phyloP scores from a whole-genome alignment of 2,329 filamentous ascomycete genomes.

The Aspergillus texensis region DNA sequence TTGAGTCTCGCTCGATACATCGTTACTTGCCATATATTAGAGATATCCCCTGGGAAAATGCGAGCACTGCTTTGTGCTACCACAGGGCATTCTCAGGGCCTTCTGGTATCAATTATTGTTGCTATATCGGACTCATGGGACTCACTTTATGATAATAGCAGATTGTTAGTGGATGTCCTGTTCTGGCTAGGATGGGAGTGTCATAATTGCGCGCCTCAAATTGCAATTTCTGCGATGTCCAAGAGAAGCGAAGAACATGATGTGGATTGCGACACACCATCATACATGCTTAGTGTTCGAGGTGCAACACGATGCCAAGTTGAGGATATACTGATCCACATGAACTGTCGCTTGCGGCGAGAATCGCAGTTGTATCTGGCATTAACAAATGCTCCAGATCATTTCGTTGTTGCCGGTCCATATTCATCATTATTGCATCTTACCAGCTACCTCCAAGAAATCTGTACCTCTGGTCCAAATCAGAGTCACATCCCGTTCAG shows the following conservation, averaged over 20 bases:
- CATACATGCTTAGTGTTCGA: slow-evolving; percentile 23
- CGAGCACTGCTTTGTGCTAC: slow-evolving; percentile 25
- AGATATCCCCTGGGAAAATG: slow-evolving; percentile 34
- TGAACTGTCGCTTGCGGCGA: slow-evolving; percentile 11
- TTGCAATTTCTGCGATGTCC: background rate
- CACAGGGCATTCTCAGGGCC: slow-evolving; percentile 45
- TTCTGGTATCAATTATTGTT: slow-evolving; percentile 40
- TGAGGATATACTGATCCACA: background rate
- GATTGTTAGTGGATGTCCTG: slow-evolving; percentile 32
- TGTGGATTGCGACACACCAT: background rate
- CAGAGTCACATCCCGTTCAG: slow-evolving; percentile 33
- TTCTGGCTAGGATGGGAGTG: slow-evolving; percentile 23
- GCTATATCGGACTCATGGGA: slow-evolving; percentile 38
- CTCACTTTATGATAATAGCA: slow-evolving; percentile 31
- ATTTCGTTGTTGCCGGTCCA: slow-evolving; percentile 22
- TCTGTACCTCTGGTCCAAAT: slow-evolving; percentile 9
- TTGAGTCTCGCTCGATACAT: slow-evolving; percentile 36
- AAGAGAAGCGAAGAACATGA: background rate
- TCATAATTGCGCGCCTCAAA: slow-evolving; percentile 16
- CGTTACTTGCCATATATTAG: slow-evolving; percentile 31
- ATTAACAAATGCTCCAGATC: slow-evolving; percentile 19
- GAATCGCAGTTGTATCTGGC: slow-evolving; percentile 9
- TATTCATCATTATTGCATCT: slow-evolving; percentile 17
- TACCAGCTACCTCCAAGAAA: slow-evolving; percentile 6
- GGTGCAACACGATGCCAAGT: slow-evolving; percentile 8